A percentile compares a stretch with the other conserved stretches of the same genome.
These are phyloP conservation scores for Umbelopsis vinacea DNA, from an alignment of 192 early-diverging fungal genomes.

Conservation along the genomic window DNA sequence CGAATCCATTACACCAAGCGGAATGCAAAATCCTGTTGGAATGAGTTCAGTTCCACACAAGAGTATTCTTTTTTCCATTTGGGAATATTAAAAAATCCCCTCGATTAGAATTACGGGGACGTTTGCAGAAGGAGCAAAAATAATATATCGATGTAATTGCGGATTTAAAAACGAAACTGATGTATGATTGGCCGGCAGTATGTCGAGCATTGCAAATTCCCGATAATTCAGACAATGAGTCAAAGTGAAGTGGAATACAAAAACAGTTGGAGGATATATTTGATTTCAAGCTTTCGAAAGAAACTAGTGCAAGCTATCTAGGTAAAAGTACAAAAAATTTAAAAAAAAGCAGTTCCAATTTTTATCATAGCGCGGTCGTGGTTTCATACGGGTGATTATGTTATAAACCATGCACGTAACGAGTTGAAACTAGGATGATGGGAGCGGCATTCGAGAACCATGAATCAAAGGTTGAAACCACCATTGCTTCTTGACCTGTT, in stretches of 20 bases:
- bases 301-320: neutral
- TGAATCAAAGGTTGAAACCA: neutral
- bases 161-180: too few relatives aligned
- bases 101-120: too few relatives aligned
- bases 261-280: neutral
- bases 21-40: too few relatives aligned
- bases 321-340: neutral
- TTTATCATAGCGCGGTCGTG: neutral
- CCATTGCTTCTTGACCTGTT: constrained; percentile 42
- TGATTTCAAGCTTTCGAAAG: neutral
- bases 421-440: neutral
- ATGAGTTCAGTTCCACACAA: too few relatives aligned
- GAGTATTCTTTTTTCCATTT: too few relatives aligned
- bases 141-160: too few relatives aligned
- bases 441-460: neutral
- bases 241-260: neutral
- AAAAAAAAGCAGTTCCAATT: neutral
- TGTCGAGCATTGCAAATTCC: too few relatives aligned
- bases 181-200: too few relatives aligned
- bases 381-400: neutral
- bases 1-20: too few relatives aligned
- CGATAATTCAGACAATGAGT: too few relatives aligned
- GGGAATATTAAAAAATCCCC: too few relatives aligned
- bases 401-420: neutral
- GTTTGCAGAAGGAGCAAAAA: too few relatives aligned